Conservation (phyloP, 1,139 yeast genomes). For the Wickerhamomyces sp. region DNA sequence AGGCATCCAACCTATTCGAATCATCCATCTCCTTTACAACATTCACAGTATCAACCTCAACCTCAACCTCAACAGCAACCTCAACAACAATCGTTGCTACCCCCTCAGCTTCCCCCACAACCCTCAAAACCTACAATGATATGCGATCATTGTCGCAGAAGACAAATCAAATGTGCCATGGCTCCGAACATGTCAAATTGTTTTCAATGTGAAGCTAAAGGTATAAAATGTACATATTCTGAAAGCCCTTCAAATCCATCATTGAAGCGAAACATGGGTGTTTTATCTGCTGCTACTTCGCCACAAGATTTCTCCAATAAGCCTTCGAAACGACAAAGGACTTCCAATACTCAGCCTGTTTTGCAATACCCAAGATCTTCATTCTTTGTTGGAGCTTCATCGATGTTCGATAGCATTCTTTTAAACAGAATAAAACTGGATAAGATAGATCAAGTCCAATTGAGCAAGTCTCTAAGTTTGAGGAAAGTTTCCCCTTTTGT, state of each 20-base stretch:
- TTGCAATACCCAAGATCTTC: conserved; percentile 74
- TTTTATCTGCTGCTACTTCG: conserved; percentile 1
- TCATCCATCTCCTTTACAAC: conserved; percentile 1
- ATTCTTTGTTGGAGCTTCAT: conserved; percentile 71
- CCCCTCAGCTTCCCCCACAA: conserved; percentile 1
- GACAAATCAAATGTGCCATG: conserved; percentile 61
- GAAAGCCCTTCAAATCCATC: conserved; percentile 24
- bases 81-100: conserved; percentile 1
- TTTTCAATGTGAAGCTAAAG: conserved; percentile 64
- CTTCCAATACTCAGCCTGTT: conserved; percentile 22
- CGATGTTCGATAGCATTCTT: conserved; percentile 57
- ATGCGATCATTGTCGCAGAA: conserved; percentile 66
- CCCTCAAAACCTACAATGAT: conserved; percentile 29
- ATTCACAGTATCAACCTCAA: conserved; percentile 1
- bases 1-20: background rate
- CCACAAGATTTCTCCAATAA: conserved; percentile 7
- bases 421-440: conserved; percentile 48
- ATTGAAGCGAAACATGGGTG: conserved; percentile 24
- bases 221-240: conserved; percentile 56
- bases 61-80: conserved; percentile 1
- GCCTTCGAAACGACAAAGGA: conserved; percentile 2
- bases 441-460: conserved; percentile 61
- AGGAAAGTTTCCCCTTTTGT: conserved; percentile 63
- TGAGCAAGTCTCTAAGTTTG: conserved; percentile 51
- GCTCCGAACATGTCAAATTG: conserved; percentile 56